Evolutionary conservation across 805 yeast species (phyloP).

Genomic region (Candida manassasensis): DNA sequence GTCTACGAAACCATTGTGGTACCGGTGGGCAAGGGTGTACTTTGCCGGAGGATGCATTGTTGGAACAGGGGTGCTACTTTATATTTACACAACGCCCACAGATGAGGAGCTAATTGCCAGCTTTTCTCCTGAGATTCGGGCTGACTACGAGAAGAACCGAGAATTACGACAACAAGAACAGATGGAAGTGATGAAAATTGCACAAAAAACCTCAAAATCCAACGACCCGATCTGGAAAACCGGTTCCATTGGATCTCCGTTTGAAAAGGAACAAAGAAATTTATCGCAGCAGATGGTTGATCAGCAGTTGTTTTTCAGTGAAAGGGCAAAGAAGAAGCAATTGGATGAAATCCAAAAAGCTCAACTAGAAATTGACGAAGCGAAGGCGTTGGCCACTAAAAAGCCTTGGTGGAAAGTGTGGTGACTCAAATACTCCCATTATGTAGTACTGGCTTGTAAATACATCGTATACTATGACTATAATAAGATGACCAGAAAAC

Average conservation of each 20-base stretch:
- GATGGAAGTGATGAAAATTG: slow-evolving; percentile 63
- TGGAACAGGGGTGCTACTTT: slow-evolving; percentile 67
- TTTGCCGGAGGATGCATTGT: slow-evolving; percentile 62
- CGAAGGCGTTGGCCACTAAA: slow-evolving; percentile 19
- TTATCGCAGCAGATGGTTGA: slow-evolving; percentile 32
- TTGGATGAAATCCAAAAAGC: slow-evolving; percentile 33
- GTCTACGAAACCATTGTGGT: slow-evolving; percentile 43
- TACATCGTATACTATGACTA: neutral
- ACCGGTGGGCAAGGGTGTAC: slow-evolving; percentile 55
- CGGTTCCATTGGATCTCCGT: slow-evolving; percentile 64
- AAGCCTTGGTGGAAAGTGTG: slow-evolving; percentile 14
- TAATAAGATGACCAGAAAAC: too few relatives aligned
- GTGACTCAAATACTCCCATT: too few relatives aligned
- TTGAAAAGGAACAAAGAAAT: slow-evolving; percentile 46
- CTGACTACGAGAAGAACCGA: slow-evolving; percentile 64
- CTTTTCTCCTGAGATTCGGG: slow-evolving; percentile 79
- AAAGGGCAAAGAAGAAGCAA: slow-evolving; percentile 37
- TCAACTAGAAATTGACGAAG: slow-evolving; percentile 23
- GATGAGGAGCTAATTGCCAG: slow-evolving; percentile 72
- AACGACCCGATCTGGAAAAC: slow-evolving; percentile 83
- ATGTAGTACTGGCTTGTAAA: neutral
- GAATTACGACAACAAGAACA: slow-evolving; percentile 65
- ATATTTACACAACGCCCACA: slow-evolving; percentile 75
- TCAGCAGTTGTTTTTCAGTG: slow-evolving; percentile 45
- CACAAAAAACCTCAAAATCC: slow-evolving; percentile 55